phyloP scores from a whole-genome alignment of 305 asterid genomes.

The Fraxinus ornus region DNA sequence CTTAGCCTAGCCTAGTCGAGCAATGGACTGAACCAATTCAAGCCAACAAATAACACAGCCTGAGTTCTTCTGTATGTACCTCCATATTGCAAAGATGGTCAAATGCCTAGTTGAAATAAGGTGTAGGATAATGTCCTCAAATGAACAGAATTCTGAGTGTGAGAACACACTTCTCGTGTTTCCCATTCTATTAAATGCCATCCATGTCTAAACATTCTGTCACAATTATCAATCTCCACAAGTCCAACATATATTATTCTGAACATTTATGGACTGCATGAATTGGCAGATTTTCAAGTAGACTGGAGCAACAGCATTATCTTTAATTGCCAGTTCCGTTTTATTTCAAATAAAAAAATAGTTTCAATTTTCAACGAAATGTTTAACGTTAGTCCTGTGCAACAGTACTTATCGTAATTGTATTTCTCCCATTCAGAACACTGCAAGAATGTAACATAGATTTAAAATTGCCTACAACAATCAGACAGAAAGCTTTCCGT shows the following conservation, averaged over 20 bases:
- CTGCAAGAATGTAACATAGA: neutral
- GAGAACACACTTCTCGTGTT: conserved; percentile 9
- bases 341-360: neutral
- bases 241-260: neutral
- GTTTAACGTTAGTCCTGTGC: neutral
- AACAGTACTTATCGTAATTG: neutral
- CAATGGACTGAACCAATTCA: neutral
- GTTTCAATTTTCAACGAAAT: neutral
- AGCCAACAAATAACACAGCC: neutral
- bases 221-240: conserved; percentile 8
- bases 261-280: conserved; percentile 11
- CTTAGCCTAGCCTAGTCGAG: neutral
- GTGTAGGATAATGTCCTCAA: neutral
- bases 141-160: conserved; percentile 10
- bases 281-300: conserved; percentile 10
- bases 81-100: neutral
- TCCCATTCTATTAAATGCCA: neutral
- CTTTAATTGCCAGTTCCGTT: conserved; percentile 8
- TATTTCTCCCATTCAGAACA: neutral
- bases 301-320: conserved; percentile 5
- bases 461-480: neutral
- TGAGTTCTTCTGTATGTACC: neutral
- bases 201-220: conserved; percentile 11
- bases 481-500: neutral
- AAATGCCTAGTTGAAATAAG: neutral